A percentile compares a stretch with the other conserved stretches of the same genome.
These are phyloP conservation scores for Syzygium malaccense DNA, from an alignment of 441 rosid genomes.

Conservation along the genomic window DNA sequence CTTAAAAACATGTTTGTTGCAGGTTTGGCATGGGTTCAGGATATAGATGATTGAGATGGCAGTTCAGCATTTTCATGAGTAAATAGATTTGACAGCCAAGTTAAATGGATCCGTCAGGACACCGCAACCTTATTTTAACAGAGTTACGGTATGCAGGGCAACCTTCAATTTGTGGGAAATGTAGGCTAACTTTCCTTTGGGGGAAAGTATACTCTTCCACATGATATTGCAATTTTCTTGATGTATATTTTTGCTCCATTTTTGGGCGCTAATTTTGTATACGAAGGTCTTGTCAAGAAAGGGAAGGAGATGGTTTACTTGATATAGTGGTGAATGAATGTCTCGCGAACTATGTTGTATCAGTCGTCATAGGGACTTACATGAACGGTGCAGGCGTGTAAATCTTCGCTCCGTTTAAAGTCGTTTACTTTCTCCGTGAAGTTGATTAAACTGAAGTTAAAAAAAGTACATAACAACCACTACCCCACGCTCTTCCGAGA, in stretches of 20 bases:
- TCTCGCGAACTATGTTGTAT: neutral
- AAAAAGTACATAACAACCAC: neutral
- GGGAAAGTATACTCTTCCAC: neutral
- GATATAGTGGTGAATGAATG: neutral
- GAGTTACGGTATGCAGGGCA: neutral
- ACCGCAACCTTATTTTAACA: neutral
- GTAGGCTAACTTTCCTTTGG: neutral
- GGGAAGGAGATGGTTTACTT: neutral
- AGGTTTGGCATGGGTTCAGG: conserved; percentile 97
- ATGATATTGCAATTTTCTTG: neutral
- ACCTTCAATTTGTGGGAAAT: neutral
- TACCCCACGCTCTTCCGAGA: neutral
- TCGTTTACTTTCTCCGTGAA: neutral
- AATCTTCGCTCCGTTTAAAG: neutral
- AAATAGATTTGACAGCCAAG: neutral
- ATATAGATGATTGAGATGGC: conserved; percentile 55
- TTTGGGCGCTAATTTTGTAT: neutral
- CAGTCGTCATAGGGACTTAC: neutral
- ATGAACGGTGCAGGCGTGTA: neutral
- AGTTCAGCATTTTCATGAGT: neutral
- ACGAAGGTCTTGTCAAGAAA: neutral
- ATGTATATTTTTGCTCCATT: neutral
- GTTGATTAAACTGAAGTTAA: neutral
- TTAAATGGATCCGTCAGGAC: neutral
- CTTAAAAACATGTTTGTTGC: conserved; percentile 10